Evolutionary conservation across 495 filamentous ascomycete genomes (phyloP), one percentile per base, ranked within the genome.

Genomic region (Penicillium riverlandense): DNA sequence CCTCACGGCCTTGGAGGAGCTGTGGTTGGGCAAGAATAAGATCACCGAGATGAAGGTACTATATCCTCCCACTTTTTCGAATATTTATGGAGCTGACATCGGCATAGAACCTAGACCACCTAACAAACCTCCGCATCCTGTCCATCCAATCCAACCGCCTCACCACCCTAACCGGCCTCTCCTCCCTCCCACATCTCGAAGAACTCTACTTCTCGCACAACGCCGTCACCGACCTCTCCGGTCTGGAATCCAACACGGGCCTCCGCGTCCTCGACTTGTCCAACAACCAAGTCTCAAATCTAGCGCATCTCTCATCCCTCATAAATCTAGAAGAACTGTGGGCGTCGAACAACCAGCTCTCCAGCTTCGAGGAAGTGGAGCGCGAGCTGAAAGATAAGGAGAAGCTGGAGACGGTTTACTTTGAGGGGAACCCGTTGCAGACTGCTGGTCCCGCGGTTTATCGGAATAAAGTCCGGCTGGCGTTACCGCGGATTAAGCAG

Each of bases 121-220:
- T 99, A 28, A 66, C 78, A 11, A 88, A 85, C 65, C 82, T 99
- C 43, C 82, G 81, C 49, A 86, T 96, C 51, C 82, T 99, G 40
- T 92, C 87, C 52, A 94, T 99, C 56, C 94, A 99, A 70, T 95
- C 90, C 33, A 99, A 99, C 68, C 87, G 92, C 31, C 85, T 99
- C 49, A 85, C 83, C 42, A 75, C 77, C 47, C 81, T 99, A 41
- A 70, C 79, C 32, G 88, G 88, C 39, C 77, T 99, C 14, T 73
- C 76, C 11, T 63, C 73, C 15, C 82, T 90, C 4, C 70, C 78
- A n/a, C 78, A 83, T 37, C 82, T 99, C 6, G 88, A 96, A 70
- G 92, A 99, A 62, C 75, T 99, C 38, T 95, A 99, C 71, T 85
- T 97, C 58, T 95, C 91, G n/a, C 88, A 99, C 71, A 99, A 99